These are phyloP conservation scores for Rhizophora apiculata DNA, from an alignment of 345 rosid species.

Conservation along the genomic window DNA sequence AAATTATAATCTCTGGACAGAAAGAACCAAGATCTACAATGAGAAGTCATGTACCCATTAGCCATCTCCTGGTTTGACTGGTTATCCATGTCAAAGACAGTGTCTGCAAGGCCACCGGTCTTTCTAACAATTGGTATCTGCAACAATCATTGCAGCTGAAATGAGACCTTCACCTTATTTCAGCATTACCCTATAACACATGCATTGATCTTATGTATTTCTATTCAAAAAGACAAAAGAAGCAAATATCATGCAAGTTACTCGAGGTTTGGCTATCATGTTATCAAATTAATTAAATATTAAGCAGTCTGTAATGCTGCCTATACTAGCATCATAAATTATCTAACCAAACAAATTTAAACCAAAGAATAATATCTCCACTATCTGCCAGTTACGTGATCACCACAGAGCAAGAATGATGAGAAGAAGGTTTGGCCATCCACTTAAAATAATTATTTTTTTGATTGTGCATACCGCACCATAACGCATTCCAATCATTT, in stretches of 20 bases:
- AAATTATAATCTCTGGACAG: too few relatives aligned
- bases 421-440: background rate
- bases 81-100: constrained; percentile 52
- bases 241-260: background rate
- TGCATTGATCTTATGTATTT: background rate
- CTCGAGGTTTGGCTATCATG: background rate
- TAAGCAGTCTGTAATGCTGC: background rate
- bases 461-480: constrained; percentile 42
- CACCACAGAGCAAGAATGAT: background rate
- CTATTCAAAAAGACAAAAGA: background rate
- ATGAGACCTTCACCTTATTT: constrained; percentile 4
- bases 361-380: background rate
- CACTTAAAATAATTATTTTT: background rate
- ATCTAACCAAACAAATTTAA: background rate
- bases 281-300: background rate
- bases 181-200: background rate
- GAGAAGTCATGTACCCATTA: constrained; percentile 39
- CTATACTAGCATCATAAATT: background rate
- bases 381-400: background rate
- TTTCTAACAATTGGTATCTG: constrained; percentile 58
- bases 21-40: background rate
- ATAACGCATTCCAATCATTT: constrained; percentile 61
- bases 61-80: constrained; percentile 36
- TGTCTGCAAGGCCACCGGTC: constrained; percentile 66
- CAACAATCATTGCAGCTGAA: constrained; percentile 14